phyloP scores from a whole-genome alignment of 768 basidiomycete genomes.

The Vishniacozyma victoriae region DNA sequence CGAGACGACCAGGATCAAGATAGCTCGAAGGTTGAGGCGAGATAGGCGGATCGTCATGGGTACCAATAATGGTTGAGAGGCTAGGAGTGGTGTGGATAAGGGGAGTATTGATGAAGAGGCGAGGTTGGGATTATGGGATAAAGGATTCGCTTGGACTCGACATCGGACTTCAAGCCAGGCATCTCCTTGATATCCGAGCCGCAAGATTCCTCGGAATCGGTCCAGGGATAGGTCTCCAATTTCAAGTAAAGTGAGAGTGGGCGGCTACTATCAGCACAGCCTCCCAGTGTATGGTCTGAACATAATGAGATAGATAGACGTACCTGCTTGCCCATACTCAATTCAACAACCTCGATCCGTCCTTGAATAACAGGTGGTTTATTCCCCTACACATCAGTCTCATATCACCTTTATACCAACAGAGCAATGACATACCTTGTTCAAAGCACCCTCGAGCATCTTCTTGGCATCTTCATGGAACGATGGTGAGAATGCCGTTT shows the following conservation, averaged over 20 bases:
- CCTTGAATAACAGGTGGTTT: slow-evolving; percentile 97
- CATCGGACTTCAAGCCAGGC: slow-evolving; percentile 53
- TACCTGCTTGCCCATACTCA: slow-evolving; percentile 98
- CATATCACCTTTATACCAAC: neutral
- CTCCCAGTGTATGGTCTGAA: neutral
- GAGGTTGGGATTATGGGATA: slow-evolving; percentile 46
- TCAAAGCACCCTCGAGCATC: slow-evolving; percentile 71
- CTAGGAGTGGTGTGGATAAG: slow-evolving; percentile 58
- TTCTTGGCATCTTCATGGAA: slow-evolving; percentile 94
- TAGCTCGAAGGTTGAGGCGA: slow-evolving; percentile 87
- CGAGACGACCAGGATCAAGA: slow-evolving; percentile 94
- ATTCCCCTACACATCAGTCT: slow-evolving; percentile 63
- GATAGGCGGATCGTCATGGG: slow-evolving; percentile 97
- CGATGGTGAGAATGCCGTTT: slow-evolving; percentile 93
- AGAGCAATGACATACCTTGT: slow-evolving; percentile 28
- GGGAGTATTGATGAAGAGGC: slow-evolving; percentile 40
- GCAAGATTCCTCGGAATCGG: slow-evolving; percentile 94
- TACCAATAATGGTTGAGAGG: slow-evolving; percentile 89
- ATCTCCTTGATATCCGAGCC: slow-evolving; percentile 89
- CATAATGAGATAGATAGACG: slow-evolving; percentile 5
- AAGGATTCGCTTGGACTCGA: slow-evolving; percentile 66
- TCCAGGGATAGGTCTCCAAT: slow-evolving; percentile 94
- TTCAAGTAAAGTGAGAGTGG: slow-evolving; percentile 92
- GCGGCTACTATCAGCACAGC: slow-evolving; percentile 60
- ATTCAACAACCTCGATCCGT: slow-evolving; percentile 92